These are phyloP conservation scores for Irpex rosettiformis DNA, from an alignment of 1,284 basidiomycete genomes.

Conservation along the genomic window DNA sequence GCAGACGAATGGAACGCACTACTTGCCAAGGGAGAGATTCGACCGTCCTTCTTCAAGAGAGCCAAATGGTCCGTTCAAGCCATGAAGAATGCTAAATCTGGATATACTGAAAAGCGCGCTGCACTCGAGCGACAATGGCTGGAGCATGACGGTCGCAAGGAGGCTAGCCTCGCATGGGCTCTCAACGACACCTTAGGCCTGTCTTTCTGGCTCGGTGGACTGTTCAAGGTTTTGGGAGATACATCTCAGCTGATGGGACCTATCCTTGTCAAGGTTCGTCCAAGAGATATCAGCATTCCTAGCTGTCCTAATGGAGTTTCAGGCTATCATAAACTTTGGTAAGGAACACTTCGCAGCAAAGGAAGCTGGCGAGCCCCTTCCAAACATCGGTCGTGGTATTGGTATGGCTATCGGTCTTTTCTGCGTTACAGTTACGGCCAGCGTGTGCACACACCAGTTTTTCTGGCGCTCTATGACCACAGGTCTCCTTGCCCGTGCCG, in stretches of 20 bases:
- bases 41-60: slow-evolving; percentile 35
- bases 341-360: slow-evolving; percentile 42
- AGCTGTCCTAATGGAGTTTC: neutral
- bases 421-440: slow-evolving; percentile 53
- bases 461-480: slow-evolving; percentile 77
- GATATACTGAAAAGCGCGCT: slow-evolving; percentile 29
- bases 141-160: slow-evolving; percentile 41
- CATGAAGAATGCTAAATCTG: slow-evolving; percentile 15
- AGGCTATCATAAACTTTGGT: slow-evolving; percentile 68
- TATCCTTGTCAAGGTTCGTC: slow-evolving; percentile 52
- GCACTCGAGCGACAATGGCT: slow-evolving; percentile 47
- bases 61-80: slow-evolving; percentile 45
- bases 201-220: slow-evolving; percentile 69
- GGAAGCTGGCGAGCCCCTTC: slow-evolving; percentile 30
- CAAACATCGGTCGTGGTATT: slow-evolving; percentile 62
- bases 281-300: neutral
- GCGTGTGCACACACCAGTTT: slow-evolving; percentile 68
- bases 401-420: slow-evolving; percentile 74
- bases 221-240: slow-evolving; percentile 57
- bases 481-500: slow-evolving; percentile 67
- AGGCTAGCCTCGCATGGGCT: slow-evolving; percentile 60
- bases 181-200: slow-evolving; percentile 70
- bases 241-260: slow-evolving; percentile 63
- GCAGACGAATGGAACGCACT: slow-evolving; percentile 55
- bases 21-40: slow-evolving; percentile 45